A percentile compares a stretch with the other conserved stretches of the same genome.
phyloP scores from a whole-genome alignment of 2,329 filamentous ascomycete genomes.

The Ophioceras dolichostomum region DNA sequence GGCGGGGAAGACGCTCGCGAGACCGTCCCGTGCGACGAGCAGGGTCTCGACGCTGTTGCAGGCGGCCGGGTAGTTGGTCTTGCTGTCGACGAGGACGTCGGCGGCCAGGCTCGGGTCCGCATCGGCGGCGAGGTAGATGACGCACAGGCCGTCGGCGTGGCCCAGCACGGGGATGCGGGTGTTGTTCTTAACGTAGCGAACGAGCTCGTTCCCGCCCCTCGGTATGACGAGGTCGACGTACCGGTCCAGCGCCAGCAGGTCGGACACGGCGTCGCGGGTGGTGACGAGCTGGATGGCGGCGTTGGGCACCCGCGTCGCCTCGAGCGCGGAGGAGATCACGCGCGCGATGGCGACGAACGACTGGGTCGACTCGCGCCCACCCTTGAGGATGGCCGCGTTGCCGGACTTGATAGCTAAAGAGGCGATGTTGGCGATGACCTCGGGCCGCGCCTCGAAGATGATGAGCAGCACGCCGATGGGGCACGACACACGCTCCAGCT shows the following conservation, averaged over 20 bases:
- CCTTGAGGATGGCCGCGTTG: constrained; percentile 94
- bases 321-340: constrained; percentile 70
- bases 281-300: constrained; percentile 87
- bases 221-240: constrained; percentile 95
- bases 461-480: constrained; percentile 96
- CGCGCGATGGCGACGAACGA: constrained; percentile 88
- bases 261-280: constrained; percentile 78
- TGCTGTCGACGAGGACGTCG: constrained; percentile 76
- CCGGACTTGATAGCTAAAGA: constrained; percentile 93
- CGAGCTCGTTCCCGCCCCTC: constrained; percentile 79
- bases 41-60: constrained; percentile 94
- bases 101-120: constrained; percentile 62
- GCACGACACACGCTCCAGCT: constrained; percentile 78
- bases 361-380: constrained; percentile 88
- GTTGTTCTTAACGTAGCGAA: constrained; percentile 76
- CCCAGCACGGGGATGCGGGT: constrained; percentile 94
- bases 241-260: constrained; percentile 73
- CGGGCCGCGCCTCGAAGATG: constrained; percentile 94
- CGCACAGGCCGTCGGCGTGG: constrained; percentile 89
- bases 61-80: constrained; percentile 87
- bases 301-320: constrained; percentile 63
- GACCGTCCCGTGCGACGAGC: constrained; percentile 62
- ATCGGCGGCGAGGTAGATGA: constrained; percentile 70
- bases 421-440: constrained; percentile 97
- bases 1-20: constrained; percentile 51